Evolutionary conservation across 2,329 filamentous ascomycete species (phyloP), one percentile per base, ranked within the genome.

Genomic region (Phyllosticta citribraziliensis): DNA sequence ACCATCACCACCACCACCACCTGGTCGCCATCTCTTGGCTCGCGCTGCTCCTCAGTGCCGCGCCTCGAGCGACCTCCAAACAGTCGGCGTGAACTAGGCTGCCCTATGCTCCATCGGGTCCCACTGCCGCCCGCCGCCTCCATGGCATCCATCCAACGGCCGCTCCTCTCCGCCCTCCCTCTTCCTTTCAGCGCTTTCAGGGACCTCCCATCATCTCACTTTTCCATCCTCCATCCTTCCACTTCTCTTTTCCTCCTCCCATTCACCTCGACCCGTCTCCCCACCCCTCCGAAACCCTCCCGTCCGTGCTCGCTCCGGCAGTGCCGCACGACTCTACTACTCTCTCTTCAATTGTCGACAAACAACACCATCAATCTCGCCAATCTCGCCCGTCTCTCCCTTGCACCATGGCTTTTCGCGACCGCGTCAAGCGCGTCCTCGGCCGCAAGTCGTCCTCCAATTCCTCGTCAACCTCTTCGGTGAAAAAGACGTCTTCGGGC

Each of bases 351-450:
- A 11, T 40, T 47, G 40, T 47, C 40, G 33, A 30, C 56, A 40
- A 40, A 52, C 40, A 22, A 22, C 56, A 40, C 40, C 56, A 40
- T 62, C 20, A 55, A 33, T 55, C 52, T 51, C 61, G 56, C 30
- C 58, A 11, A 52, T 6, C 19, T 20, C 51, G 24, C 60, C 52
- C 51, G 35, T 52, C 47, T 25, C 52, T 35, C 52, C 22, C 20
- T 47, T 19, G 5, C 20, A 71, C 66, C 64, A 79, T 80, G 78
- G 71, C 75, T 47, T 73, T 80, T 64, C 76, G 78, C 62, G 76
- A 75, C 64, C 74, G 74, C 66, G 70, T 79, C 63, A 77, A 75
- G 66, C 72, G 74, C 56, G 74, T 76, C 60, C 75, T 80, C 70
- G 70, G 73, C 65, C 65, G 68, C 66, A 68, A 67, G 55, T 70